Percentiles rank a stretch among this genome's conserved stretches.
Evolutionary conservation across 306 rosid genomes (phyloP).

Genomic region (Cicer pinnatifidum): DNA sequence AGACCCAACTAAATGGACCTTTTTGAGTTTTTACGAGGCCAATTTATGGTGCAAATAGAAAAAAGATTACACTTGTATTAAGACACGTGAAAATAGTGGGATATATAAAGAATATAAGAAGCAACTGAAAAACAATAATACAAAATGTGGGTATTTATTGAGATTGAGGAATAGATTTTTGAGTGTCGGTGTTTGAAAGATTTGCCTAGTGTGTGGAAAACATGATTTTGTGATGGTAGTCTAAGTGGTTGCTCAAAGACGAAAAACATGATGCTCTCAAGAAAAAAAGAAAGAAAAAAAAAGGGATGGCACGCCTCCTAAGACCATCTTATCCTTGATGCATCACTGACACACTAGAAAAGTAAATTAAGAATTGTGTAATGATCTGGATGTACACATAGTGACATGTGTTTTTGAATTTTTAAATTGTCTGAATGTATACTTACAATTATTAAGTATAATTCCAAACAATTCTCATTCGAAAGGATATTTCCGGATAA

Average conservation of each 20-base stretch:
- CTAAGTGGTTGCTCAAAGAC: not conserved
- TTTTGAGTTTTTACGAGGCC: not conserved
- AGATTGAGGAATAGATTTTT: not conserved
- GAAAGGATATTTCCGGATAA: too few relatives aligned
- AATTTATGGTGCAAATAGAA: not conserved
- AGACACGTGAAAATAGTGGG: not conserved
- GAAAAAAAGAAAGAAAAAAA: not conserved
- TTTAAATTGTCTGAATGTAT: too few relatives aligned
- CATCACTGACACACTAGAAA: too few relatives aligned
- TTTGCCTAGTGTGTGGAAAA: not conserved
- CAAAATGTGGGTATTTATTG: not conserved
- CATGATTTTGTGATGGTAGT: not conserved
- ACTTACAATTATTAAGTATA: too few relatives aligned
- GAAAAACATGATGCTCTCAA: not conserved
- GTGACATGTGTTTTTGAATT: too few relatives aligned
- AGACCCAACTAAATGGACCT: too few relatives aligned
- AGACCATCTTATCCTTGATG: too few relatives aligned
- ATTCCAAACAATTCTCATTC: too few relatives aligned
- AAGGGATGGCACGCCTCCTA: too few relatives aligned
- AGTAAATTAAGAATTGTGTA: too few relatives aligned
- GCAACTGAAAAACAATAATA: not conserved
- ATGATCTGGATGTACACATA: too few relatives aligned
- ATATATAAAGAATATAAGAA: not conserved
- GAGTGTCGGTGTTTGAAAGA: not conserved
- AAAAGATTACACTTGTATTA: not conserved